phyloP scores from a whole-genome alignment of 2,329 filamentous ascomycete genomes.

The Endoconidiophora polonica region DNA sequence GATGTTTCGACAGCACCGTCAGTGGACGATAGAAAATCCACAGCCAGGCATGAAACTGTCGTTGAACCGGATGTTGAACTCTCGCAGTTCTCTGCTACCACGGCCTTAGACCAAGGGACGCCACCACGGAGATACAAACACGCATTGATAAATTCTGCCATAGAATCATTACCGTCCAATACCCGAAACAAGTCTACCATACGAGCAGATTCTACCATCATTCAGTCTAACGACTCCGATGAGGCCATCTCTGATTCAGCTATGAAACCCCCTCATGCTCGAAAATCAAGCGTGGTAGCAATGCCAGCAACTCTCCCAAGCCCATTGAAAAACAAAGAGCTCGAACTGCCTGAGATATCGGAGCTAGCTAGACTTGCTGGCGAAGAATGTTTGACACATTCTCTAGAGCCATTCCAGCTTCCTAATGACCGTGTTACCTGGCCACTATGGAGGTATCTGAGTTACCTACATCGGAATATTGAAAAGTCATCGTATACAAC shows the following conservation, averaged over 20 bases:
- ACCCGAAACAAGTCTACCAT: too few species aligned
- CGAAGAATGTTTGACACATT: not conserved
- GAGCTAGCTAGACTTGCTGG: not conserved
- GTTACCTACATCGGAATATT: conserved; percentile 9
- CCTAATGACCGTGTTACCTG: conserved; percentile 2
- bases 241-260: not conserved
- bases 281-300: not conserved
- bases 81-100: not conserved
- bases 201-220: too few species aligned
- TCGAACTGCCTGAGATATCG: not conserved
- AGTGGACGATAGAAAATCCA: too few species aligned
- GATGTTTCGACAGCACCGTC: too few species aligned
- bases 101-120: conserved; percentile 4
- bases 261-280: not conserved
- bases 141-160: not conserved
- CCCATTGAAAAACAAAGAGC: not conserved
- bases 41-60: too few species aligned
- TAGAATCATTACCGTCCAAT: not conserved
- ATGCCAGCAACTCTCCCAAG: too few species aligned
- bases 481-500: not conserved
- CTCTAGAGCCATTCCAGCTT: conserved; percentile 4
- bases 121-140: conserved; percentile 2
- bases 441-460: conserved; percentile 11
- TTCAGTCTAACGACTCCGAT: too few species aligned
- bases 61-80: too few species aligned